A percentile compares a stretch with the other conserved stretches of the same genome.
phyloP scores from a whole-genome alignment of 495 filamentous ascomycete genomes.

The Penicillium desertorum region DNA sequence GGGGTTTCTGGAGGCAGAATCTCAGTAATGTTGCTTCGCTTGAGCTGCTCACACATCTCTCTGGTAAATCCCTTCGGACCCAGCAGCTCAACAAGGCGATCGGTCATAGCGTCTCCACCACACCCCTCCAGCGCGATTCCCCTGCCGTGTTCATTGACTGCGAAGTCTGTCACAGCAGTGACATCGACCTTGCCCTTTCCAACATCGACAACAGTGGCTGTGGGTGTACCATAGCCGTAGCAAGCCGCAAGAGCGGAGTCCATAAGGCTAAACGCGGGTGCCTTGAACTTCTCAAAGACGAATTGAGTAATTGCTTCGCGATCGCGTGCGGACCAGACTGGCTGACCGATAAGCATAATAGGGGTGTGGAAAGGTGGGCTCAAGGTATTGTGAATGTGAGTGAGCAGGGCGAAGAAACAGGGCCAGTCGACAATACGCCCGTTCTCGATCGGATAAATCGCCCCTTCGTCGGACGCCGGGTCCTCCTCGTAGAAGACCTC shows the following conservation, averaged over 20 bases:
- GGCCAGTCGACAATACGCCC: conserved; percentile 87
- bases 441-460: conserved; percentile 79
- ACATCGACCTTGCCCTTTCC: conserved; percentile 89
- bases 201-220: conserved; percentile 82
- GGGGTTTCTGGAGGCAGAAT: conserved; percentile 69
- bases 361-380: conserved; percentile 92
- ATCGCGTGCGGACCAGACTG: conserved; percentile 80
- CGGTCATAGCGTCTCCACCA: conserved; percentile 89
- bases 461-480: conserved; percentile 79
- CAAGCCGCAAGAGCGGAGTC: conserved; percentile 79
- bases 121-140: conserved; percentile 63
- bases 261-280: conserved; percentile 82
- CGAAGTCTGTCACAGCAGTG: conserved; percentile 78
- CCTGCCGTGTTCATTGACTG: conserved; percentile 60
- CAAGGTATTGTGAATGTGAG: conserved; percentile 80
- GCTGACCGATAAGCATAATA: conserved; percentile 81
- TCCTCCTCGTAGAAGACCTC: conserved; percentile 80
- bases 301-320: conserved; percentile 83
- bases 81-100: conserved; percentile 67
- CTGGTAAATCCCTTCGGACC: conserved; percentile 66
- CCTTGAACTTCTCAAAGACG: conserved; percentile 95
- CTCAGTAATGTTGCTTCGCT: conserved; percentile 85
- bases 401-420: conserved; percentile 87
- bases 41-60: conserved; percentile 95
- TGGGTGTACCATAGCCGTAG: conserved; percentile 76